Conservation (phyloP, 495 filamentous ascomycete species). For the Talaromyces wortmannii region DNA sequence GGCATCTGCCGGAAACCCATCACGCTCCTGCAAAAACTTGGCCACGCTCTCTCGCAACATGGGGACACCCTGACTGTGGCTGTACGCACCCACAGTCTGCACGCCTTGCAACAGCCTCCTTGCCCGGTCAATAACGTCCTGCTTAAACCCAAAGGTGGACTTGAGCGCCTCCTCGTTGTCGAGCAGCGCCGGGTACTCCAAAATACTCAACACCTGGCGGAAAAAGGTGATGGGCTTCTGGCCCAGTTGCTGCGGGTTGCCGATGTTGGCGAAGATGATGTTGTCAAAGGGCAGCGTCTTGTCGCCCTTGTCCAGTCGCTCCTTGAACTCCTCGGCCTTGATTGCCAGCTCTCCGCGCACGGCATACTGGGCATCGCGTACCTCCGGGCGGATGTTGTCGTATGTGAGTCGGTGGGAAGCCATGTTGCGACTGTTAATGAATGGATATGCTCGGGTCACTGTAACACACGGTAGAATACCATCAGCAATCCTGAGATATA, state of each 20-base stretch:
- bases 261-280: slow-evolving; percentile 95
- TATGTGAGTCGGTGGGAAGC: slow-evolving; percentile 63
- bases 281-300: slow-evolving; percentile 74
- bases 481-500: not conserved
- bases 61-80: slow-evolving; percentile 81
- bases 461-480: too few relatives aligned
- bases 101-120: slow-evolving; percentile 70
- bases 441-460: not conserved
- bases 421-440: slow-evolving; percentile 41
- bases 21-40: slow-evolving; percentile 83
- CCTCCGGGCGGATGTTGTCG: slow-evolving; percentile 86
- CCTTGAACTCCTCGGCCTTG: slow-evolving; percentile 82
- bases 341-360: slow-evolving; percentile 92
- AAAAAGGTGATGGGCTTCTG: slow-evolving; percentile 99
- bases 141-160: slow-evolving; percentile 66
- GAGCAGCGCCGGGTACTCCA: slow-evolving; percentile 83
- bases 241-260: slow-evolving; percentile 96
- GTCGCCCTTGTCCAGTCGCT: slow-evolving; percentile 53
- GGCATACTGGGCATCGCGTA: slow-evolving; percentile 84
- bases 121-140: slow-evolving; percentile 82
- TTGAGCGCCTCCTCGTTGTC: slow-evolving; percentile 67
- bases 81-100: slow-evolving; percentile 93
- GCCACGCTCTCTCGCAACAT: slow-evolving; percentile 84
- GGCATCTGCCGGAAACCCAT: slow-evolving; percentile 76
- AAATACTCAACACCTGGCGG: slow-evolving; percentile 88